Conservation (phyloP, 176 grass and related monocot species). For the Otatea glauca region DNA sequence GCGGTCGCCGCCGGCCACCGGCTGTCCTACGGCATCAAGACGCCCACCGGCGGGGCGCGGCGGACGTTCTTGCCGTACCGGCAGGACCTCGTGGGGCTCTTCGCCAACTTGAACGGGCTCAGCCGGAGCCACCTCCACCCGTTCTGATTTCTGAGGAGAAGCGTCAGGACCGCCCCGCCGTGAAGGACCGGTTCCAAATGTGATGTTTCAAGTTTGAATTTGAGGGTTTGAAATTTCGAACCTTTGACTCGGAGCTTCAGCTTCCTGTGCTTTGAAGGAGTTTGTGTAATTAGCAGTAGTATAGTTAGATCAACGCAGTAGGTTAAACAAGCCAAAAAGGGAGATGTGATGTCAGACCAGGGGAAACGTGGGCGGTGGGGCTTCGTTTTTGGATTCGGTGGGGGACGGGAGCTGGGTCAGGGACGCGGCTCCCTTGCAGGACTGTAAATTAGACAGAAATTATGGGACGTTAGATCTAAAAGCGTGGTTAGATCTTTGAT, state of each 20-base stretch:
- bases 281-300: neutral
- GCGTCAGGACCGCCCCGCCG: neutral
- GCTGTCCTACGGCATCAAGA: constrained; percentile 56
- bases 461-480: too few relatives aligned
- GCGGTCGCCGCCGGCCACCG: constrained; percentile 46
- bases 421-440: too few relatives aligned
- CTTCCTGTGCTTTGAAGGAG: neutral
- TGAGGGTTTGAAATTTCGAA: constrained; percentile 14
- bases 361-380: constrained; percentile 16
- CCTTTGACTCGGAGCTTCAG: constrained; percentile 14
- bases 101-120: constrained; percentile 49
- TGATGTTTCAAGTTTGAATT: neutral
- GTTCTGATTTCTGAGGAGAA: neutral
- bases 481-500: too few relatives aligned
- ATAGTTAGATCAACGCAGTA: neutral
- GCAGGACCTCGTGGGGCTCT: constrained; percentile 57
- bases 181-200: constrained; percentile 2
- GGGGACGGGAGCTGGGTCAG: neutral
- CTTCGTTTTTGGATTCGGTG: constrained; percentile 17
- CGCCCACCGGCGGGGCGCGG: constrained; percentile 26
- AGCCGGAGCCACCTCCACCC: constrained; percentile 36
- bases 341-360: constrained; percentile 26
- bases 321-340: neutral
- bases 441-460: too few relatives aligned
- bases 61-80: constrained; percentile 84